Conservation (phyloP, 805 yeast species). For the Candida ovalis region DNA sequence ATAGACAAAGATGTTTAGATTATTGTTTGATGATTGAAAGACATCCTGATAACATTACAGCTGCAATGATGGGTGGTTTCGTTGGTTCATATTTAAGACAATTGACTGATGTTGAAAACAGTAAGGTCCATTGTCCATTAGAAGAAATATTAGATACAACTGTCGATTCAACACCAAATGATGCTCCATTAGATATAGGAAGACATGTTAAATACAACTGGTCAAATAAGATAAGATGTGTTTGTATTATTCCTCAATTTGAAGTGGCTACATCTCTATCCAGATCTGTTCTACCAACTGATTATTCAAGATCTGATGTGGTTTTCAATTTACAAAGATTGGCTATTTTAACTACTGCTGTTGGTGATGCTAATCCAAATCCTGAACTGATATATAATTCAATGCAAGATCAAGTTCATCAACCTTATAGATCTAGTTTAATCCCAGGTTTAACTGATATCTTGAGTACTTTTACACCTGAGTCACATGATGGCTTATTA, state of each 20-base stretch:
- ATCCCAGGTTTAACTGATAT: conserved; percentile 90
- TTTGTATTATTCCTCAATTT: conserved; percentile 89
- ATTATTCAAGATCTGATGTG: conserved; percentile 75
- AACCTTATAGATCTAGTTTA: conserved; percentile 89
- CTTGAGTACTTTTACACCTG: conserved; percentile 74
- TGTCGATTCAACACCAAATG: conserved; percentile 51
- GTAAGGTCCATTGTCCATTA: conserved; percentile 77
- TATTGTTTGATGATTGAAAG: conserved; percentile 96
- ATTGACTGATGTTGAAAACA: conserved; percentile 64
- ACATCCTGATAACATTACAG: conserved; percentile 97
- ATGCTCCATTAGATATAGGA: conserved; percentile 86
- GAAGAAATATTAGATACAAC: conserved; percentile 77
- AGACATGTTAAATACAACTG: conserved; percentile 82
- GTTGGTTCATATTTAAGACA: conserved; percentile 93
- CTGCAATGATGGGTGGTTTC: conserved; percentile 99
- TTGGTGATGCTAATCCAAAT: conserved; percentile 74
- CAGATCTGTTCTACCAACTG: conserved; percentile 81
- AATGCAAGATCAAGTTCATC: conserved; percentile 96
- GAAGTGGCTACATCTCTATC: conserved; percentile 92
- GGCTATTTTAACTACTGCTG: conserved; percentile 88
- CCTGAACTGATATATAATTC: conserved; percentile 83
- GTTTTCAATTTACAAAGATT: conserved; percentile 91
- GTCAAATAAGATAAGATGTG: conserved; percentile 78
- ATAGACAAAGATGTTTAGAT: conserved; percentile 83
- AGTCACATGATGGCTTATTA: conserved; percentile 74